These are phyloP conservation scores for Arthrinium phaeospermum DNA, from an alignment of 2,329 filamentous ascomycete genomes.

Conservation along the genomic window DNA sequence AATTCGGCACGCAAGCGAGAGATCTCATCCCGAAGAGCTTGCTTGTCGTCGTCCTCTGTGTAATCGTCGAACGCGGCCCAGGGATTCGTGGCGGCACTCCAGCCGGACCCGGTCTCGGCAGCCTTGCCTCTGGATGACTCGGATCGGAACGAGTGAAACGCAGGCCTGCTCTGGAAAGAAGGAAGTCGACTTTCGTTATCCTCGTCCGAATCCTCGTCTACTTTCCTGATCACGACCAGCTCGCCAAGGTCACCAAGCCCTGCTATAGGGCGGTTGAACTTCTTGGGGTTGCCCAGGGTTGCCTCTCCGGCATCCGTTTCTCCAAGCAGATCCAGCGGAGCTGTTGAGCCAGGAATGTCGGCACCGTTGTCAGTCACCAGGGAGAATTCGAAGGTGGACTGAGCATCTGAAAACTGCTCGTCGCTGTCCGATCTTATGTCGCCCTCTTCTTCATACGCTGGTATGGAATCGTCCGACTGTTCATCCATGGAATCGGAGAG, in stretches of 20 bases:
- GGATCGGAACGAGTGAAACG: background rate
- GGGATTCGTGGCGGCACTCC: constrained; percentile 21
- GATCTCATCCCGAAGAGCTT: constrained; percentile 21
- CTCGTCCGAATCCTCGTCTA: background rate
- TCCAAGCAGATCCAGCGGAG: background rate
- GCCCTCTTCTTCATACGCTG: background rate
- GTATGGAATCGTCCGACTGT: constrained; percentile 10
- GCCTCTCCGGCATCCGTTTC: background rate
- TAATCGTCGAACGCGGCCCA: constrained; percentile 19
- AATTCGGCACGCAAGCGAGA: constrained; percentile 22
- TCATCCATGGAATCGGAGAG: background rate
- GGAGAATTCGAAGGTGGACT: constrained; percentile 9
- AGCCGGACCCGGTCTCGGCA: constrained; percentile 2
- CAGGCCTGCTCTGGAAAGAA: background rate
- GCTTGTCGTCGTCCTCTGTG: constrained; percentile 8
- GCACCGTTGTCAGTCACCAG: background rate
- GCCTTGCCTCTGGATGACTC: constrained; percentile 9
- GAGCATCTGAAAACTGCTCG: constrained; percentile 16
- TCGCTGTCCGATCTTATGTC: constrained; percentile 9
- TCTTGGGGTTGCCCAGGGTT: background rate
- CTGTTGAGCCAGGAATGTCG: background rate
- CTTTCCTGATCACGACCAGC: constrained; percentile 1
- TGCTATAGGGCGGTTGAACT: background rate
- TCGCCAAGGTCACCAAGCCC: constrained; percentile 1
- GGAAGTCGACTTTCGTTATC: background rate